Evolutionary conservation across 1,284 basidiomycete species (phyloP), one percentile per base, ranked within the genome.

Genomic region (Thecaphora thlaspeos): DNA sequence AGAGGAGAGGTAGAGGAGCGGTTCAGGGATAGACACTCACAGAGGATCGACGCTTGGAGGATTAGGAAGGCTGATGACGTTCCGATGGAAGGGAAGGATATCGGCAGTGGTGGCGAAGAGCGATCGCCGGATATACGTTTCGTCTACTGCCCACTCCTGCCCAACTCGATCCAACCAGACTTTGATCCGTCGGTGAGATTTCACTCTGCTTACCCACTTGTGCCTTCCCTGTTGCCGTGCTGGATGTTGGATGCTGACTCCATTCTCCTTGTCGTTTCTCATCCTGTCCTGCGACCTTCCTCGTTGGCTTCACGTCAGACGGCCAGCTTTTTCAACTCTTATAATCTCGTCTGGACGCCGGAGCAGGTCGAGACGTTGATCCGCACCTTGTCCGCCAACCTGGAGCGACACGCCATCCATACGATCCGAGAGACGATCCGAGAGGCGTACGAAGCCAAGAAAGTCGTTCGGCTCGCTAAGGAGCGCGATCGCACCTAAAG

Each of bases 341-440:
- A 76, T 45, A 76, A 76, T 42, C 57, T 76, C 21, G 67, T 76
- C 17, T 76, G 73, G 73, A 72, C 67, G 9, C 63, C 70, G 2
- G 59, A 64, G 15, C 68, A 76, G 52, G 71, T 76, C 21, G 41
- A 65, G 18, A 67, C 61, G 14, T 40, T 75, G 7, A 53, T 70
- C 10, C 55, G 39, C 21, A 71, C 70, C 11, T 43, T 68, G 7
- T 45, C 52, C 49, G 61, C 59, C 18, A 74, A 73, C 41, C 44
- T 70, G 37, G 68, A 68, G n/a, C 14, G 49, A 42, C 61, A 68
- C 32, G 69, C 59, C 14, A 17, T 63, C 21, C 51, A 54, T 21
- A 55, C 46, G 41, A 42, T 71, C 19, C 52, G 55, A 32, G 19
- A 48, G 21, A 57, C 65, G 19, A 50, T 68, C 48, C 39, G 55